These are phyloP conservation scores for Penicillium sp. DNA, from an alignment of 2,329 filamentous ascomycete genomes.

Conservation along the genomic window DNA sequence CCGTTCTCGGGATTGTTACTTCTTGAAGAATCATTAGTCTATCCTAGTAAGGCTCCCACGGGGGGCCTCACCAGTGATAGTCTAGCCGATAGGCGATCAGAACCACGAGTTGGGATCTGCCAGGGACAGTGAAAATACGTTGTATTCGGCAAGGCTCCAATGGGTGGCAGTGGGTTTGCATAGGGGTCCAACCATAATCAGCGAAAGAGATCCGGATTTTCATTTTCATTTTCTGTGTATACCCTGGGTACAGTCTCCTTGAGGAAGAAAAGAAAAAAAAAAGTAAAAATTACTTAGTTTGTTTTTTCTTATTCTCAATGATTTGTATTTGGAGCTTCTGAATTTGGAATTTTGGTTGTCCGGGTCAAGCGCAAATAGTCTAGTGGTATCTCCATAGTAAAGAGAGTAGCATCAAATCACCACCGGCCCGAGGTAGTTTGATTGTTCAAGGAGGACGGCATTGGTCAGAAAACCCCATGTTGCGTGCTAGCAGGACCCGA, in stretches of 20 bases:
- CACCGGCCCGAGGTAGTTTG: conserved; percentile 21
- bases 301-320: conserved; percentile 5
- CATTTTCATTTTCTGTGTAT: background rate
- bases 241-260: background rate
- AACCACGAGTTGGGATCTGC: conserved; percentile 32
- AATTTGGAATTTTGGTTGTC: conserved; percentile 14
- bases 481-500: conserved; percentile 28
- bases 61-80: background rate
- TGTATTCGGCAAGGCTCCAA: conserved; percentile 25
- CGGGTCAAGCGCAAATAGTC: conserved; percentile 7
- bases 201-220: conserved; percentile 14
- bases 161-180: conserved; percentile 26
- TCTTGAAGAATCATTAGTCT: background rate
- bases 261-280: no score
- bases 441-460: conserved; percentile 28
- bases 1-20: background rate
- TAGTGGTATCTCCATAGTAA: conserved; percentile 17
- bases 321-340: conserved; percentile 5
- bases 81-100: conserved; percentile 15
- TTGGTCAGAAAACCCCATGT: conserved; percentile 30
- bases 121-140: conserved; percentile 29
- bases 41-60: conserved; percentile 6
- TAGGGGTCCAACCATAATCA: conserved; percentile 27
- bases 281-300: conserved; percentile 2
- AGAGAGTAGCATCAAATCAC: conserved; percentile 27